Evolutionary conservation across 805 yeast genomes (phyloP).

Genomic region (Ogataea sp.): DNA sequence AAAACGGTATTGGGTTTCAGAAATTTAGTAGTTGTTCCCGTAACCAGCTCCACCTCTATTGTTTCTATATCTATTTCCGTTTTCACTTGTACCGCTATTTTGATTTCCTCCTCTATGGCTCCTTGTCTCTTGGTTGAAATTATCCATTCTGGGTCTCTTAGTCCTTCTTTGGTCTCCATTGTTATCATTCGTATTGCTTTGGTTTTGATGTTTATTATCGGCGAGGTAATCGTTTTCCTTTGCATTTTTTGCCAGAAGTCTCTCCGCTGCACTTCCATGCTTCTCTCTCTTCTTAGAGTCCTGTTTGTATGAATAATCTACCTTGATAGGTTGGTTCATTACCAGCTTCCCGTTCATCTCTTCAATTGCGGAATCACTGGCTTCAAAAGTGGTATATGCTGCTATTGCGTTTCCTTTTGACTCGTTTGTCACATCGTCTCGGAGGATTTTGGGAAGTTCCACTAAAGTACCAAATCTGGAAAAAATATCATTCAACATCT

Average conservation of each 20-base stretch:
- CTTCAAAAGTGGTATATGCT: slow-evolving; percentile 52
- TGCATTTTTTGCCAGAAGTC: slow-evolving; percentile 47
- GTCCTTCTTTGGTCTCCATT: neutral
- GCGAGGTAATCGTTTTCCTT: slow-evolving; percentile 12
- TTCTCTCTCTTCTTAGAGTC: slow-evolving; percentile 39
- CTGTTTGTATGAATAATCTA: slow-evolving; percentile 69
- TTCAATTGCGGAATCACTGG: slow-evolving; percentile 64
- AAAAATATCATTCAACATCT: slow-evolving; percentile 48
- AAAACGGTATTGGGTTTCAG: too few relatives aligned
- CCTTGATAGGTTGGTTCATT: slow-evolving; percentile 52
- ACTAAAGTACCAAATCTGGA: slow-evolving; percentile 59
- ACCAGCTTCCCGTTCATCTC: slow-evolving; percentile 62
- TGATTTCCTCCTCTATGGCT: neutral
- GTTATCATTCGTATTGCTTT: neutral
- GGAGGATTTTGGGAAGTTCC: slow-evolving; percentile 38
- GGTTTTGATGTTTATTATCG: too few relatives aligned
- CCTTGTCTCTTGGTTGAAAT: neutral
- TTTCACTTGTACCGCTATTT: neutral
- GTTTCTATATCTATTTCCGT: neutral
- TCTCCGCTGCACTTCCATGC: slow-evolving; percentile 77
- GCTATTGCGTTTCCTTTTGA: slow-evolving; percentile 63
- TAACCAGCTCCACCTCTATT: neutral
- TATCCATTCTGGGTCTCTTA: neutral
- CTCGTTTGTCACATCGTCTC: slow-evolving; percentile 38
- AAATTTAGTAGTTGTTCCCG: neutral